A percentile compares a stretch with the other conserved stretches of the same genome.
These are phyloP conservation scores for Senna tora DNA, from an alignment of 306 rosid species.

Conservation along the genomic window DNA sequence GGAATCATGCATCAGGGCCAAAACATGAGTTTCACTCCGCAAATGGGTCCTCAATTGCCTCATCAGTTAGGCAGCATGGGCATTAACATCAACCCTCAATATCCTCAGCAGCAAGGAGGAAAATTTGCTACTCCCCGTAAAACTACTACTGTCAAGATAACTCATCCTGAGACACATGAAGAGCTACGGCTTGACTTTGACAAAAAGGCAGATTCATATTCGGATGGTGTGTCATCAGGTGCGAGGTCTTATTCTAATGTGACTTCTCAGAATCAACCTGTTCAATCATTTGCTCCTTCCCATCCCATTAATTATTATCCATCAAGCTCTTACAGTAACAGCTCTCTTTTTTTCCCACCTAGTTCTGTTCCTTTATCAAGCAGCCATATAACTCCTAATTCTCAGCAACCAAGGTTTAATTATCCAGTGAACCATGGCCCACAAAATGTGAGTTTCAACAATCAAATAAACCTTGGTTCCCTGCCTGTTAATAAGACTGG, in stretches of 20 bases:
- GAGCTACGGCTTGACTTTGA: slow-evolving; percentile 90
- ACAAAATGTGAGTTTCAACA: slow-evolving; percentile 53
- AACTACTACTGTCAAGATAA: slow-evolving; percentile 74
- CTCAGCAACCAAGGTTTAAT: slow-evolving; percentile 69
- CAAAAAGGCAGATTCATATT: slow-evolving; percentile 62
- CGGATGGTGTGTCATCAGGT: slow-evolving; percentile 66
- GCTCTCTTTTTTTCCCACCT: slow-evolving; percentile 49
- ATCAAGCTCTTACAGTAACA: slow-evolving; percentile 47
- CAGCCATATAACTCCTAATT: slow-evolving; percentile 61
- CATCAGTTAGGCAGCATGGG: slow-evolving; percentile 77
- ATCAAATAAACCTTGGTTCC: slow-evolving; percentile 48
- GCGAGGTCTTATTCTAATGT: slow-evolving; percentile 62
- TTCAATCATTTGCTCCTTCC: slow-evolving; percentile 54
- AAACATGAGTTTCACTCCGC: slow-evolving; percentile 63
- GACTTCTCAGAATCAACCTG: slow-evolving; percentile 71
- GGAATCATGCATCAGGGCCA: slow-evolving; percentile 76
- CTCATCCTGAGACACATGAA: slow-evolving; percentile 94
- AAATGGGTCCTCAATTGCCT: slow-evolving; percentile 70
- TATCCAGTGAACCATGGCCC: slow-evolving; percentile 63
- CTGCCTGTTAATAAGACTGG: slow-evolving; percentile 56
- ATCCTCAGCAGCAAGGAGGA: slow-evolving; percentile 80
- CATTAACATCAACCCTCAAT: slow-evolving; percentile 57
- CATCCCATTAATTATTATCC: slow-evolving; percentile 58
- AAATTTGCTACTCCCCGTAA: slow-evolving; percentile 73
- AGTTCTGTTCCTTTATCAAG: slow-evolving; percentile 65